Evolutionary conservation across 495 filamentous ascomycete species (phyloP), one percentile per base, ranked within the genome.

Genomic region (Aspergillus leporis): DNA sequence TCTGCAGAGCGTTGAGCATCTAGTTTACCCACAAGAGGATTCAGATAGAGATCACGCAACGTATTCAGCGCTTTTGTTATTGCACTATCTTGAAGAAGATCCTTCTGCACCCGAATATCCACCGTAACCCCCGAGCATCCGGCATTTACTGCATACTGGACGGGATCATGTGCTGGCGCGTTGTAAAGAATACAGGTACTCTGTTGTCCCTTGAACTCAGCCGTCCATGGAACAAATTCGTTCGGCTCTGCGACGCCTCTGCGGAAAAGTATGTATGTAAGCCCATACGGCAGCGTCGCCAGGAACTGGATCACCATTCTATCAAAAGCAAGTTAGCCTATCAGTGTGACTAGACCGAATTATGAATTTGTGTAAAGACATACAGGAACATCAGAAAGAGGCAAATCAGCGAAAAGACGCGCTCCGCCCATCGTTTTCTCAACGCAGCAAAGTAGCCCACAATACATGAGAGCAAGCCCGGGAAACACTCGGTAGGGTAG

Each of bases 71-170:
- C 58, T 4, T 79, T 80, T 16, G 87, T 63, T 31, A 84, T 79
- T 60, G 86, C 83, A 0, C 86, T 88, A 36, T 91, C 83, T 31
- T 82, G 75, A 18, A 89, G 69, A 23, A 78, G 67, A 23, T 66
- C 47, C 3, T 65, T 55, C 18, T 80, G 78, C 3, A 87, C 78
- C 88, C 87, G 93, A 8, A 93, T 80, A 62, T 93, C 89, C 5
- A 85, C 88, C 70, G 91, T 90, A 18, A 89, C 78, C 14, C 90
- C 86, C n/a, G 75, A 84, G 65, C 85, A 87, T 16, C 76, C 78
- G 21, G 73, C 63, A 3, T 54, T 70, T 30, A 89, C 58, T 3
- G 83, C 83, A 5, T 79, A 79, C 53, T 73, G 80, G 7, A 88
- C 66, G 0, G 88, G 86, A 30, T 86, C 79, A 30, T 85, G 83